phyloP scores from a whole-genome alignment of 352 stramenopile species.

The Phytophthora pisi region DNA sequence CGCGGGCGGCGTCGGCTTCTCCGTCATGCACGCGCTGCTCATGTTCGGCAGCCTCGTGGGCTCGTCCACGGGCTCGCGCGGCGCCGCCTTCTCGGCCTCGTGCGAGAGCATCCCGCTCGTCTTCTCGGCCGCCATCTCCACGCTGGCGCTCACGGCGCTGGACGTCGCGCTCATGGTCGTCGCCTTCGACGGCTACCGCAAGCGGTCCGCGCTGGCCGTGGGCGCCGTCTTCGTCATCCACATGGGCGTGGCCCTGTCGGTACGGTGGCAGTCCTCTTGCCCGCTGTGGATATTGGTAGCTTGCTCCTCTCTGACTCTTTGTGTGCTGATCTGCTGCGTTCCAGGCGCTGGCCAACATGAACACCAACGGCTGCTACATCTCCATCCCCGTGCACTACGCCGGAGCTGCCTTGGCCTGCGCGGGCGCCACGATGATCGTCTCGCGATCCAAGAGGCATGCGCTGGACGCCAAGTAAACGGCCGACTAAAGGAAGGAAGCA shows the following conservation, averaged over 20 bases:
- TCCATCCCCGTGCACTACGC: conserved; percentile 81
- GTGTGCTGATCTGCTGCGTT: conserved; percentile 9
- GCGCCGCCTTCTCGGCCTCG: conserved; percentile 74
- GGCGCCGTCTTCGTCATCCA: conserved; percentile 71
- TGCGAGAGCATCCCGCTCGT: conserved; percentile 78
- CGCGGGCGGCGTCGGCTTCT: conserved; percentile 79
- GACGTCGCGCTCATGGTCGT: conserved; percentile 86
- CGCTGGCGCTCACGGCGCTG: conserved; percentile 74
- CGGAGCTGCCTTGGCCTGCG: conserved; percentile 54
- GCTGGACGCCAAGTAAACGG: conserved; percentile 33
- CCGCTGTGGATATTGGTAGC: not conserved
- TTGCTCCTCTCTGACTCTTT: not conserved
- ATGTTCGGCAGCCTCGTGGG: conserved; percentile 84
- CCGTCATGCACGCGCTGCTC: conserved; percentile 84
- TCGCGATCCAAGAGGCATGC: conserved; percentile 48
- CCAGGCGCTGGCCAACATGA: conserved; percentile 75
- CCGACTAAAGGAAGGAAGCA: not conserved
- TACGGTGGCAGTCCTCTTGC: conserved; percentile 26
- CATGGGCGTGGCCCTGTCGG: conserved; percentile 76
- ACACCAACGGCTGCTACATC: conserved; percentile 76
- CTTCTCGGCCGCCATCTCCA: conserved; percentile 70
- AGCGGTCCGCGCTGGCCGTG: conserved; percentile 52
- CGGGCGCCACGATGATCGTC: conserved; percentile 49
- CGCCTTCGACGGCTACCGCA: conserved; percentile 83
- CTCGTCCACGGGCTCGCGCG: conserved; percentile 67